These are phyloP conservation scores for Podila horticola DNA, from an alignment of 192 early-diverging fungal genomes.

Conservation along the genomic window DNA sequence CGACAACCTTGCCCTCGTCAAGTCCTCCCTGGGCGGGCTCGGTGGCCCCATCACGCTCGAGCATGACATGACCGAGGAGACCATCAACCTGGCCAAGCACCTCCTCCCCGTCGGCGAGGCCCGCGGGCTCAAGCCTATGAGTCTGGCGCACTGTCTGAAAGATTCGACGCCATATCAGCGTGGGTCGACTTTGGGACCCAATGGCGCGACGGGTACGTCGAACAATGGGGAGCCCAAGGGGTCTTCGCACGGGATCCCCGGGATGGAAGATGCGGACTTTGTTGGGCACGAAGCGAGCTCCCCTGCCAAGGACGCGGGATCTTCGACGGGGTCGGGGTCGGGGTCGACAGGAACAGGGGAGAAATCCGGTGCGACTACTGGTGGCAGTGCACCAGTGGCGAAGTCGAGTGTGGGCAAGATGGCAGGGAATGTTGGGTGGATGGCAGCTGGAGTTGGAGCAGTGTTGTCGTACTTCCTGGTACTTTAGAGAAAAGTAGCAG, in stretches of 20 bases:
- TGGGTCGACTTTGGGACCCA: not conserved
- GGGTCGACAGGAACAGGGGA: too few relatives aligned
- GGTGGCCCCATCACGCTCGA: constrained; percentile 59
- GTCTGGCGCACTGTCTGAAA: constrained; percentile 31
- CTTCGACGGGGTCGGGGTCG: too few relatives aligned
- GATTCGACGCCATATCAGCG: constrained; percentile 28
- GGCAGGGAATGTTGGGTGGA: too few relatives aligned
- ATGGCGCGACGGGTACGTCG: not conserved
- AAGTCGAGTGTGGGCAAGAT: too few relatives aligned
- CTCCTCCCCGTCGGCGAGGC: constrained; percentile 31
- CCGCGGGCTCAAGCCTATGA: constrained; percentile 33
- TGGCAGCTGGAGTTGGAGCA: too few relatives aligned
- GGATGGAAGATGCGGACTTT: not conserved
- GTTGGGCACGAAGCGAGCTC: not conserved
- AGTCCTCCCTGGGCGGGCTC: constrained; percentile 9
- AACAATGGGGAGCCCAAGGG: constrained; percentile 1
- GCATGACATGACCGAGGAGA: constrained; percentile 55
- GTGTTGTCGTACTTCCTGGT: too few relatives aligned
- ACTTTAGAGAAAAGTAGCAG: too few relatives aligned
- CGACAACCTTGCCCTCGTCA: constrained; percentile 34
- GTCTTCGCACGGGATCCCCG: not conserved
- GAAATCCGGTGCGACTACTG: too few relatives aligned
- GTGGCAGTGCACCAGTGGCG: too few relatives aligned
- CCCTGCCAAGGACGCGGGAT: too few relatives aligned
- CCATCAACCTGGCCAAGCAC: constrained; percentile 53